Conservation (phyloP, 352 stramenopile genomes). For the Globisporangium paroecandrum region DNA sequence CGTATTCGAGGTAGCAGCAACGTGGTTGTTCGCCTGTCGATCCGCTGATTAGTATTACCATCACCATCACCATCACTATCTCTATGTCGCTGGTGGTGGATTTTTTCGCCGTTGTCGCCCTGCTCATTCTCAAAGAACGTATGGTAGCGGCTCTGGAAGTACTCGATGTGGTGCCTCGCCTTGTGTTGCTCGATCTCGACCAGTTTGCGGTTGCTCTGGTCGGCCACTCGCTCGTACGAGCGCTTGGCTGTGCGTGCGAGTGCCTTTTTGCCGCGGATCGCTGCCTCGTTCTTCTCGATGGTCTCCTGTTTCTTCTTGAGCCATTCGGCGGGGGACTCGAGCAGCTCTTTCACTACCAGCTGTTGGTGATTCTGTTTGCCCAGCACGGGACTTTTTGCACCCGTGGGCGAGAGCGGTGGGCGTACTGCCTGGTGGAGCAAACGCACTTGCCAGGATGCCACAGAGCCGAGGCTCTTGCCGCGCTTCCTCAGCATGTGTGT, state of each 20-base stretch:
- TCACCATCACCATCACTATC: neutral
- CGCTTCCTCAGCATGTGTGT: neutral
- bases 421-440: constrained; percentile 32
- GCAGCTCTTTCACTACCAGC: constrained; percentile 10
- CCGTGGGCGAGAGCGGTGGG: neutral
- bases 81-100: neutral
- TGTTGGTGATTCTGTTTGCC: constrained; percentile 7
- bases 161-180: constrained; percentile 33
- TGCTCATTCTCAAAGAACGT: constrained; percentile 13
- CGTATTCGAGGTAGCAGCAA: constrained; percentile 6
- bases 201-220: constrained; percentile 48
- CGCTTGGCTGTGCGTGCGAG: constrained; percentile 35
- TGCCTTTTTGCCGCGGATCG: constrained; percentile 22
- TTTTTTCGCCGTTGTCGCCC: neutral
- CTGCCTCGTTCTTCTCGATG: constrained; percentile 25
- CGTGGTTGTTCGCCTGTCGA: neutral
- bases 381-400: neutral
- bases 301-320: constrained; percentile 33
- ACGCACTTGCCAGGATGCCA: constrained; percentile 47
- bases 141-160: constrained; percentile 42
- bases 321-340: constrained; percentile 39
- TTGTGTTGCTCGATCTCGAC: constrained; percentile 54
- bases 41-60: neutral
- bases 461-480: neutral
- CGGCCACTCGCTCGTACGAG: constrained; percentile 44